Evolutionary conservation across 371 early-diverging fungal genomes (phyloP).

Genomic region (Lichtheimia ramosa): DNA sequence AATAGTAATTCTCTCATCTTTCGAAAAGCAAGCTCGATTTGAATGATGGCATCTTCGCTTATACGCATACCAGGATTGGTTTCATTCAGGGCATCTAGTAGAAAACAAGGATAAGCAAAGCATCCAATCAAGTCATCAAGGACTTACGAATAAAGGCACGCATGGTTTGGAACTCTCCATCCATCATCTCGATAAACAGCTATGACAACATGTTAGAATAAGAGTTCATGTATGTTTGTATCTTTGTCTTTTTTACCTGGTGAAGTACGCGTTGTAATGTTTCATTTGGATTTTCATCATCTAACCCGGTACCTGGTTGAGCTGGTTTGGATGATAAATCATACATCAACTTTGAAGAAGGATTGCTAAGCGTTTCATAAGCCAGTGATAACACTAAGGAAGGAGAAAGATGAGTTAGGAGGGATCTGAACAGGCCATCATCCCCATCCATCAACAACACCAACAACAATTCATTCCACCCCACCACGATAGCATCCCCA

Average conservation of each 20-base stretch:
- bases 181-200: conserved; percentile 65
- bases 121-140: background rate
- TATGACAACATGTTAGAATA: conserved; percentile 9
- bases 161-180: conserved; percentile 66
- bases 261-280: conserved; percentile 58
- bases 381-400: conserved; percentile 54
- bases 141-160: conserved; percentile 61
- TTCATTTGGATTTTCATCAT: conserved; percentile 37
- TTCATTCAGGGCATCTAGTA: conserved; percentile 46
- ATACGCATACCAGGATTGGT: conserved; percentile 56
- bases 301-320: conserved; percentile 23
- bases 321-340: conserved; percentile 34
- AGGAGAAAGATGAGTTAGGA: background rate
- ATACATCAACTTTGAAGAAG: conserved; percentile 53
- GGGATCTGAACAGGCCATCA: too few relatives aligned
- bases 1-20: conserved; percentile 57
- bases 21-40: conserved; percentile 59
- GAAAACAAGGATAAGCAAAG: background rate
- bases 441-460: too few relatives aligned
- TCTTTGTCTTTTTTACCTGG: conserved; percentile 35
- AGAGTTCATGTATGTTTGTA: background rate
- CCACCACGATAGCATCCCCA: too few relatives aligned
- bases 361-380: conserved; percentile 64
- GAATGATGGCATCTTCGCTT: conserved; percentile 60
- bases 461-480: too few relatives aligned